Percentiles rank a stretch among this genome's conserved stretches.
Evolutionary conservation across 129 eudicot species (phyloP).

Genomic region (Gnaphalium uliginosum): DNA sequence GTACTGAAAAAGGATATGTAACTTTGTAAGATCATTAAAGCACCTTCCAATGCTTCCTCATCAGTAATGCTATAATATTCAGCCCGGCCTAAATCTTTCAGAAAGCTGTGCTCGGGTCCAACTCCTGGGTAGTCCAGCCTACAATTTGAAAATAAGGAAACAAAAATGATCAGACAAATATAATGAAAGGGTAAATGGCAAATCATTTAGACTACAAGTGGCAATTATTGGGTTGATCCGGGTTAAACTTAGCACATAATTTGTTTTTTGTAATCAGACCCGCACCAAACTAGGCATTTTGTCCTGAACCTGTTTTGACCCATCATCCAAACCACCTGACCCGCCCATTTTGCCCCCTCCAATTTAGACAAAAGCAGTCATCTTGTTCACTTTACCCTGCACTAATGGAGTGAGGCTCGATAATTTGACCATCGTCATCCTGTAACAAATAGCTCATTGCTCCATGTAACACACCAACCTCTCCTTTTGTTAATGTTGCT

Average conservation of each 20-base stretch:
- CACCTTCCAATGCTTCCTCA: slow-evolving; percentile 83
- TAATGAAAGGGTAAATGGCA: too few species aligned
- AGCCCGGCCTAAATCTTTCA: slow-evolving; percentile 81
- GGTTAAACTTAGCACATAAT: too few species aligned
- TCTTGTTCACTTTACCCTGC: slow-evolving; percentile 59
- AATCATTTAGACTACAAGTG: too few species aligned
- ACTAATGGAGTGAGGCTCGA: slow-evolving; percentile 89
- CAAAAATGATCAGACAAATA: background rate
- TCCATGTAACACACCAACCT: slow-evolving; percentile 89
- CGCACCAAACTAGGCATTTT: background rate
- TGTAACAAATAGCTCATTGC: slow-evolving; percentile 92
- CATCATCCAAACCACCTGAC: background rate
- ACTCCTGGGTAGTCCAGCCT: slow-evolving; percentile 89
- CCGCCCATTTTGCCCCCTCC: slow-evolving; percentile 8
- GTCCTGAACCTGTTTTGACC: background rate
- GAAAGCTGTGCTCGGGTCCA: slow-evolving; percentile 83
- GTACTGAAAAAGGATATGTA: too few species aligned
- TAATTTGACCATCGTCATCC: slow-evolving; percentile 81
- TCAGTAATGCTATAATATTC: slow-evolving; percentile 78
- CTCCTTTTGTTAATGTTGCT: slow-evolving; percentile 84
- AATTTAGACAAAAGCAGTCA: background rate
- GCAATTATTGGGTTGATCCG: too few species aligned
- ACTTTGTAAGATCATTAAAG: background rate
- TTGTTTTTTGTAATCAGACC: too few species aligned
- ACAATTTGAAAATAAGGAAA: background rate